Evolutionary conservation across 2,329 filamentous ascomycete species (phyloP), one percentile per base, ranked within the genome.

Genomic region (Fusarium sp.): DNA sequence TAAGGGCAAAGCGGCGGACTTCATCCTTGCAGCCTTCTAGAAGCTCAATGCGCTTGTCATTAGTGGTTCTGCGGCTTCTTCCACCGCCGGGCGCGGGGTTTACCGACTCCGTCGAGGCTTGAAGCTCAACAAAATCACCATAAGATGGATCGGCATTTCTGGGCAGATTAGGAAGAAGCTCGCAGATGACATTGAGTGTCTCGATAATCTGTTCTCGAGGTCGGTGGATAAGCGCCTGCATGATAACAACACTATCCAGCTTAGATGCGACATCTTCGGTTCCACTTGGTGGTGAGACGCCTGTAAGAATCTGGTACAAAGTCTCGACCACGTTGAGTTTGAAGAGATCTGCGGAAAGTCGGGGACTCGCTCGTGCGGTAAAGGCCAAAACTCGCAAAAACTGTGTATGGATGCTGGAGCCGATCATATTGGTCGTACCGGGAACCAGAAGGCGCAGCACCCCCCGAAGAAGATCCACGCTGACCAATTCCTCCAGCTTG

Each of bases 241-340:
- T 99, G 75, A 99, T 96, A 47, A 99, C 89, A 59, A 98, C 95
- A 77, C 94, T 97, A 80, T 98, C 95, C 70, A 98, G 92, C 81
- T 97, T 97, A 39, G 89, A 92, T 31, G 91, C 92, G 61, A 94
- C 89, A 78, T 95, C 91, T 37, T 94, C 91, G 2, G 88, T 91
- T 36, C 92, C 93, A 67, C 86, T 89, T 1, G 96, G 96, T 2
- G 96, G 95, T 0, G 96, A 98, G 3, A 99, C 94, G 18, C 96
- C 96, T 0, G 96, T 98, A 52, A 99, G 83, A 43, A 99, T 98
- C 80, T 99, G 96, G 78, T 98, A 99, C 3, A 99, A 85, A 0
- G 96, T 99, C 80, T 98, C 96, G 28, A 99, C 96, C 57, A 99
- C 92, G 73, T 98, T 95, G 88, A 98, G 93, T 81, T 95, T 97